phyloP scores from a whole-genome alignment of 1,284 basidiomycete species.

The Sporisorium exsertum region DNA sequence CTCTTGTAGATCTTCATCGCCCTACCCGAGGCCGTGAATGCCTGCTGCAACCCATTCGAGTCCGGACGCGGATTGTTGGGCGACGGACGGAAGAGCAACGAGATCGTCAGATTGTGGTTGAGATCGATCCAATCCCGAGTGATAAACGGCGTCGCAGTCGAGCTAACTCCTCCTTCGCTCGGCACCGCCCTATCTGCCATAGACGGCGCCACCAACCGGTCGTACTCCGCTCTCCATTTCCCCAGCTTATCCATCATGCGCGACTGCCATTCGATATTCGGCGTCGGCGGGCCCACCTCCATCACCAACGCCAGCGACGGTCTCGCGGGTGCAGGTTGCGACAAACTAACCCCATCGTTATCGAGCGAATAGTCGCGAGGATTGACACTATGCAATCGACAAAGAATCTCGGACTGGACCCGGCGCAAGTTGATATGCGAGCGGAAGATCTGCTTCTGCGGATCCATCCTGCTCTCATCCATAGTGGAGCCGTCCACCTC shows the following conservation, averaged over 20 bases:
- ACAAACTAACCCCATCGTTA: conserved; percentile 32
- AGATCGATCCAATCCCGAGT: conserved; percentile 50
- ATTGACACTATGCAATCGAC: conserved; percentile 50
- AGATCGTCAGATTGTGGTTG: conserved; percentile 39
- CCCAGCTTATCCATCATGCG: conserved; percentile 48
- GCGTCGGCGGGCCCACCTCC: conserved; percentile 48
- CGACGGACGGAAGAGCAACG: conserved; percentile 44
- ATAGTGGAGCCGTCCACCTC: neutral
- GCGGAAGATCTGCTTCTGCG: conserved; percentile 41
- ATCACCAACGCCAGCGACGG: conserved; percentile 44
- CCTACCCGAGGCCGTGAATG: conserved; percentile 39
- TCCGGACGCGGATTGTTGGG: conserved; percentile 47
- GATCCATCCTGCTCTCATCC: conserved; percentile 6
- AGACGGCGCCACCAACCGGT: conserved; percentile 9
- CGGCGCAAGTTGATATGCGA: conserved; percentile 42
- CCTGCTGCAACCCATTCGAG: conserved; percentile 37
- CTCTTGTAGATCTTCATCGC: conserved; percentile 51
- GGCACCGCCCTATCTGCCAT: neutral
- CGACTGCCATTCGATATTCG: conserved; percentile 48
- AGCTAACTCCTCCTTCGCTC: conserved; percentile 20
- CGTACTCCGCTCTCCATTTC: conserved; percentile 42
- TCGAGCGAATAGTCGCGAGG: conserved; percentile 51
- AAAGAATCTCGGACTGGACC: conserved; percentile 49
- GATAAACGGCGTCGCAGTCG: conserved; percentile 43
- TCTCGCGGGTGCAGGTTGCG: conserved; percentile 15